Conservation (phyloP, 768 basidiomycete species). For the Candolleomyces efflorescens region DNA sequence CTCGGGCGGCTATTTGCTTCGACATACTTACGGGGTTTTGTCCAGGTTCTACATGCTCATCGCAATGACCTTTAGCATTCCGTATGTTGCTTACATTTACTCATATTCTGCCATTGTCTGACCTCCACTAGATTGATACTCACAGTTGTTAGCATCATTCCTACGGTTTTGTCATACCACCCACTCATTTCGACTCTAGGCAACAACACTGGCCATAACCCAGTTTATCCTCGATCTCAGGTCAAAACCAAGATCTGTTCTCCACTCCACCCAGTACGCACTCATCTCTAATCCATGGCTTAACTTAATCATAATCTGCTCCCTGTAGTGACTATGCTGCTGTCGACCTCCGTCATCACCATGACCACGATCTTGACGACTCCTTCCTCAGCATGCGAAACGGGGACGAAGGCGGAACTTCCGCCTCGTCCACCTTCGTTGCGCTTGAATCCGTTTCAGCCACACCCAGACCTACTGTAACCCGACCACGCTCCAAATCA, state of each 20-base stretch:
- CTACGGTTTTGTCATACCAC: neutral
- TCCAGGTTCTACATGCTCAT: conserved; percentile 67
- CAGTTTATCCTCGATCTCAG: conserved; percentile 37
- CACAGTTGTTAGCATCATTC: conserved; percentile 38
- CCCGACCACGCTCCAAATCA: conserved; percentile 44
- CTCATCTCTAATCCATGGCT: neutral
- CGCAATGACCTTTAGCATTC: conserved; percentile 66
- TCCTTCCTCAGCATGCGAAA: neutral
- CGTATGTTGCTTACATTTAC: conserved; percentile 40
- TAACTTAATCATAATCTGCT: neutral
- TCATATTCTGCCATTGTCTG: neutral
- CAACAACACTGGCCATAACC: conserved; percentile 49
- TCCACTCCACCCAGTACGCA: conserved; percentile 7
- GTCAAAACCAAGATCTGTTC: conserved; percentile 2
- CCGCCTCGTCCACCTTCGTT: conserved; percentile 12
- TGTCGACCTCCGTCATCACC: neutral
- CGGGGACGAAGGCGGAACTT: neutral
- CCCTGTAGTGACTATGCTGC: neutral
- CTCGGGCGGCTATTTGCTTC: neutral
- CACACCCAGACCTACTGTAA: conserved; percentile 11
- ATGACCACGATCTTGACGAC: no score
- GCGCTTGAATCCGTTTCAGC: conserved; percentile 8
- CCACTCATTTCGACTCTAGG: conserved; percentile 29
- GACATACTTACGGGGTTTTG: neutral
- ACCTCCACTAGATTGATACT: conserved; percentile 38